phyloP scores from a whole-genome alignment of 2,329 filamentous ascomycete species.

The Ophiostoma quercus region DNA sequence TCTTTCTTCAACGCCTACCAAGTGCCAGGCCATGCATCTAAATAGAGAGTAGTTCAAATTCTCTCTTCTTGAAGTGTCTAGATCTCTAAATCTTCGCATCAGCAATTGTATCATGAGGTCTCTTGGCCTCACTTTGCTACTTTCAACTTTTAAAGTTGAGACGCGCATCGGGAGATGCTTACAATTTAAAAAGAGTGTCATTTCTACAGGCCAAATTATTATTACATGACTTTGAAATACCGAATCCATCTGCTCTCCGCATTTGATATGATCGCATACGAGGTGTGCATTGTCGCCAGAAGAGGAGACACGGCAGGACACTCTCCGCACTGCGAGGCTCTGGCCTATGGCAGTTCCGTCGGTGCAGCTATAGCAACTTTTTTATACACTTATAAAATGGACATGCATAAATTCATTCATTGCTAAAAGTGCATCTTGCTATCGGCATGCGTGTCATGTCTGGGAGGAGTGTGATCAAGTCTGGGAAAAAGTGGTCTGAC shows the following conservation, averaged over 20 bases:
- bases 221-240: not conserved
- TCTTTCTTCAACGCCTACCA: not conserved
- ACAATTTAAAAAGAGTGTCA: not conserved
- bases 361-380: not conserved
- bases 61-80: too few species aligned
- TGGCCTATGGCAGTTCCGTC: not conserved
- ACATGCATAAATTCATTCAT: not conserved
- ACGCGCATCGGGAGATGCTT: too few species aligned
- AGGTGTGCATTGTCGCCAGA: not conserved
- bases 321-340: not conserved
- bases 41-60: too few species aligned
- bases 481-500: too few species aligned
- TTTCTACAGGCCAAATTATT: not conserved
- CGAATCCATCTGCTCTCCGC: not conserved
- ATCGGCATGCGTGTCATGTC: not conserved
- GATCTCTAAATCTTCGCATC: too few species aligned
- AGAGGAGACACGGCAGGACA: not conserved
- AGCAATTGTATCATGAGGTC: too few species aligned
- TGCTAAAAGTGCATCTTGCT: not conserved
- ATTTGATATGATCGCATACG: not conserved
- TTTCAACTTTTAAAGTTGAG: too few species aligned
- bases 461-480: too few species aligned
- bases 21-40: not conserved
- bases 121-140: too few species aligned
- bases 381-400: not conserved